Evolutionary conservation across 192 early-diverging fungal genomes (phyloP), one percentile per base, ranked within the genome.

Genomic region (Gigaspora rosea): DNA sequence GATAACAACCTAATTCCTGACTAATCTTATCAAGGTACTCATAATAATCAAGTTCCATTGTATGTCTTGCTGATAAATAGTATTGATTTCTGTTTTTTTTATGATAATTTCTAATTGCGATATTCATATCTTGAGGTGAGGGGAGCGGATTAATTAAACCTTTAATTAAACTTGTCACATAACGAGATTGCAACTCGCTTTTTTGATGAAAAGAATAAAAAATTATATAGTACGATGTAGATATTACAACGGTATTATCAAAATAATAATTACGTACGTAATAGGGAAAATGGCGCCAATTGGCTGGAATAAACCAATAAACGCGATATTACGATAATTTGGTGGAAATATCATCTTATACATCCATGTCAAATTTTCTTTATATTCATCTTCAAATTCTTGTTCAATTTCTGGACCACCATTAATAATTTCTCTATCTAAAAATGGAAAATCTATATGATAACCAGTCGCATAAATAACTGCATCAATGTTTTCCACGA

Each of bases 391-490:
- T 13, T 84, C 85, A 18, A 51, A 50, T 47, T 50, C 22, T 32
- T 71, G 67, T 63, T 79, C 75, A 46, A 75, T 27, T 20, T 81
- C 72, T 20, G 85, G 76, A 35, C 83, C 80, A 15, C 84, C 84
- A 15, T 80, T 79, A 4, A 90, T 58, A 18, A 81, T 77, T 48
- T 78, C 72, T 8, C 82, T 68, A 50, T 85, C 82, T 58, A 92
- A 65, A 65, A 86, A 88, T 0, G 84, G 84, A 65, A 82, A 80
- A 13, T 83, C 81, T 76, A 85, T 86, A 5, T 83, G 59, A 79
- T 89, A 91, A 3, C 91, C 91, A 2, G 91, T 92, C 61, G 88
- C 89, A 58, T 84, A 90, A 27, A 91, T 80, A 4, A 92, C 80
- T 16, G 71, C 61, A 78, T 92, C 91, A 13, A 91, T 80, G 36